phyloP scores from a whole-genome alignment of 2,329 filamentous ascomycete species.

The Claviceps purpurea region DNA sequence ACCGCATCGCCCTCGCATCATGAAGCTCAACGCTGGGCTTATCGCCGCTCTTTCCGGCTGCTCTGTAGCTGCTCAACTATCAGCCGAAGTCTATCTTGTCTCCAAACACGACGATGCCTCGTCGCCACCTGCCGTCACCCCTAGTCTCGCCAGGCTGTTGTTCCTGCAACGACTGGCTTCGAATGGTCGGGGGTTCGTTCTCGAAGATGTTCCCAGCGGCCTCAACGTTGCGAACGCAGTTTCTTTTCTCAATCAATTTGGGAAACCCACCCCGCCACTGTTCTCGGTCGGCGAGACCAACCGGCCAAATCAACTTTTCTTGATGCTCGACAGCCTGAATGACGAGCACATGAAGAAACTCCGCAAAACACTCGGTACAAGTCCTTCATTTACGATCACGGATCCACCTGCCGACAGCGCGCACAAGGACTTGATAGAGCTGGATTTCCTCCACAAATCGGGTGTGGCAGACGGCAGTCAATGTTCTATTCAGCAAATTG shows the following conservation, averaged over 20 bases:
- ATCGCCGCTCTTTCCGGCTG: slow-evolving; percentile 24
- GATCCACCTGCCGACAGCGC: slow-evolving; percentile 30
- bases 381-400: slow-evolving; percentile 35
- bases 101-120: slow-evolving; percentile 16
- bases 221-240: slow-evolving; percentile 34
- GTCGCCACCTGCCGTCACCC: slow-evolving; percentile 30
- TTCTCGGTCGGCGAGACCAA: slow-evolving; percentile 27
- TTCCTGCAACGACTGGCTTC: slow-evolving; percentile 42
- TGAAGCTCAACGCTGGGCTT: slow-evolving; percentile 30
- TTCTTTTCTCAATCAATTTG: slow-evolving; percentile 45
- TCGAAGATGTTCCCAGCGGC: slow-evolving; percentile 30
- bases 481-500: slow-evolving; percentile 25
- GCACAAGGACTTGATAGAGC: slow-evolving; percentile 28
- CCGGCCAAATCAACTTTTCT: slow-evolving; percentile 40
- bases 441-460: slow-evolving; percentile 25
- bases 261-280: slow-evolving; percentile 35
- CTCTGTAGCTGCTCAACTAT: slow-evolving; percentile 24
- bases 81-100: slow-evolving; percentile 42
- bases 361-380: slow-evolving; percentile 20
- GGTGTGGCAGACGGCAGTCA: slow-evolving; percentile 22
- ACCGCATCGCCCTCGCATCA: slow-evolving; percentile 18
- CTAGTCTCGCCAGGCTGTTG: slow-evolving; percentile 43
- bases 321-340: slow-evolving; percentile 45
- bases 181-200: slow-evolving; percentile 32
- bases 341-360: slow-evolving; percentile 31